Evolutionary conservation across 208 protist species (phyloP), one percentile per base, ranked within the genome.

Genomic region (Blechomonas ayalai): DNA sequence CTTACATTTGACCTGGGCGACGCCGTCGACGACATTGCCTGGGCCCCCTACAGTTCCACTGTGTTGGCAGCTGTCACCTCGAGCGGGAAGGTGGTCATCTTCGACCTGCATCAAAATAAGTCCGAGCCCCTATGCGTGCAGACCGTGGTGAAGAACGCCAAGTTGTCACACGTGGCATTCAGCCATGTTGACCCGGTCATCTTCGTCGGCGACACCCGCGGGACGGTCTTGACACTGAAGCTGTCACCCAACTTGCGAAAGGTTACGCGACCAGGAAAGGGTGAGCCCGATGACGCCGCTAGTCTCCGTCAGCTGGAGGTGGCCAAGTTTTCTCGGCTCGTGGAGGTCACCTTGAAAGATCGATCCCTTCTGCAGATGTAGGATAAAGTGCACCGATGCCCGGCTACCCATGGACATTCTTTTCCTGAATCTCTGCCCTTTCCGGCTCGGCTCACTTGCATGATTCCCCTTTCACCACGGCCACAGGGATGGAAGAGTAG

Each of bases 21-120:
- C 52, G 59, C 83, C 29, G 96, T 99, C 4, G 95, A 95, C 24
- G 96, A 98, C 44, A 76, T 97, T 6, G 90, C 83, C 18, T 98
- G 97, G 97, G 73, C 96, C 9, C 97, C 96, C n/a, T 98, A 96
- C 71, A 91, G 81, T 53, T 90, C 93, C 24, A 97, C 96, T 19
- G 91, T 97, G 15, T 98, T 99, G 52, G 95, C 93, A 0, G 94
- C 90, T 15, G 91, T 97, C 32, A 98, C 94, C n/a, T 76, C 82
- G 3, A 95, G 96, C 49, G 96, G 96, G 6, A 97, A 95, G 62
- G 86, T 97, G 24, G 62, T 73, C n/a, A 76, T 97, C 1, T 97
- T 89, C 59, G 92, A 97, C 62, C 73, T 97, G 20, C 69, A 73
- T 45, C 73, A 85, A 49, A 98, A 98, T 81, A 98, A 98, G 69